Evolutionary conservation across 73 alveolate genomes (phyloP).

Genomic region (Paramecium sonneborni): DNA sequence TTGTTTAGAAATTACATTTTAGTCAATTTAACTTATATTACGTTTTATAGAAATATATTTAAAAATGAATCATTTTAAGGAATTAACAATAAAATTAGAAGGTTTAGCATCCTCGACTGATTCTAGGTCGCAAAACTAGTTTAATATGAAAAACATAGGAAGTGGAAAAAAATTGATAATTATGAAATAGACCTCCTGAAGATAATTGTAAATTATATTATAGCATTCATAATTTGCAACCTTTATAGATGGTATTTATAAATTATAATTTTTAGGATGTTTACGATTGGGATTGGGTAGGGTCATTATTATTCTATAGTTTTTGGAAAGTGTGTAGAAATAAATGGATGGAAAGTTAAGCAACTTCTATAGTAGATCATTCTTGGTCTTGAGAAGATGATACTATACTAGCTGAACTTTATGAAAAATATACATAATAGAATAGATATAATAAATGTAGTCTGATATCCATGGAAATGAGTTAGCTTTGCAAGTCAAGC

Average conservation of each 20-base stretch:
- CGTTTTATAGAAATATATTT: background rate
- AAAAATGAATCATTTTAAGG: background rate
- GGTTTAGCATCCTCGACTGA: background rate
- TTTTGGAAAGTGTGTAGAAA: conserved; percentile 40
- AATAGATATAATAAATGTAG: conserved; percentile 33
- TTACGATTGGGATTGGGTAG: background rate
- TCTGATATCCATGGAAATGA: background rate
- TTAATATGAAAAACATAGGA: background rate
- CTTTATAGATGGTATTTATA: background rate
- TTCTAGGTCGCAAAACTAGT: background rate
- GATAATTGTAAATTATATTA: background rate
- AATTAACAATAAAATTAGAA: background rate
- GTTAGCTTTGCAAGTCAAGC: background rate
- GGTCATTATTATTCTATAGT: background rate
- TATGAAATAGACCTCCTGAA: background rate
- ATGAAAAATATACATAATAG: background rate
- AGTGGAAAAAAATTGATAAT: background rate
- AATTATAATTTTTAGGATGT: background rate
- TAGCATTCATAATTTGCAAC: background rate
- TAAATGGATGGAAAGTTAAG: background rate
- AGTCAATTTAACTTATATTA: background rate
- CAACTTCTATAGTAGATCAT: background rate
- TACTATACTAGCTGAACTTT: background rate
- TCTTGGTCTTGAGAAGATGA: conserved; percentile 50
- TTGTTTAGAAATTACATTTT: background rate